phyloP scores from a whole-genome alignment of 208 protist species.

The Acanthamoeba royreba region DNA sequence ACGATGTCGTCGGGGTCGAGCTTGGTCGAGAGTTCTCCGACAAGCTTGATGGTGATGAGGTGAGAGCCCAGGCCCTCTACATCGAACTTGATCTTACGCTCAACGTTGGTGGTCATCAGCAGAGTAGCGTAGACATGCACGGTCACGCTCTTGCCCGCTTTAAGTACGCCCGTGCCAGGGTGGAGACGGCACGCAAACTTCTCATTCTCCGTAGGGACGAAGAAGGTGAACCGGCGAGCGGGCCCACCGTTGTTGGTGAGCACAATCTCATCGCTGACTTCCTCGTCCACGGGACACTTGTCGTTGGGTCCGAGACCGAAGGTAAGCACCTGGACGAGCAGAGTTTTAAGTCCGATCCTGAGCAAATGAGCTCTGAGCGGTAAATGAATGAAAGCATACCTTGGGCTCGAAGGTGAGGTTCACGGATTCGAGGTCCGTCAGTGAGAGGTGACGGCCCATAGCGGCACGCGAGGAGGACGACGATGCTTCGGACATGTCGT shows the following conservation, averaged over 20 bases:
- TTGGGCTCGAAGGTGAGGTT: slow-evolving; percentile 39
- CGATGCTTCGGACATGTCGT: not conserved
- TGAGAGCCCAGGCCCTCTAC: slow-evolving; percentile 9
- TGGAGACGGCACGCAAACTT: slow-evolving; percentile 24
- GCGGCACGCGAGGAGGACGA: not conserved
- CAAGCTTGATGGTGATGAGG: slow-evolving; percentile 20
- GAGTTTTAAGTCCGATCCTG: not conserved
- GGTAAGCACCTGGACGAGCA: not conserved
- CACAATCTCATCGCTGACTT: slow-evolving; percentile 25
- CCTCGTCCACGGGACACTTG: slow-evolving; percentile 37
- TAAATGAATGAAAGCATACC: not conserved
- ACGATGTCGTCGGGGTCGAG: slow-evolving; percentile 21
- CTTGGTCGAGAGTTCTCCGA: slow-evolving; percentile 17
- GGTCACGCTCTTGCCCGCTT: not conserved
- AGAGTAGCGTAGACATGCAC: slow-evolving; percentile 4
- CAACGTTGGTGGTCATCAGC: slow-evolving; percentile 29
- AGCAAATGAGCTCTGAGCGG: not conserved
- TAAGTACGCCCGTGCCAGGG: not conserved
- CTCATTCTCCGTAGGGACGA: slow-evolving; percentile 37
- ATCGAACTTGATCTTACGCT: slow-evolving; percentile 42
- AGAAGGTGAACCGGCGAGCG: slow-evolving; percentile 23
- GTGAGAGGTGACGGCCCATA: not conserved
- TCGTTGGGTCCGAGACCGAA: slow-evolving; percentile 13
- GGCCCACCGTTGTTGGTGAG: slow-evolving; percentile 3
- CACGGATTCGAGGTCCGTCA: not conserved